Evolutionary conservation across 1,284 basidiomycete species (phyloP), one percentile per base, ranked within the genome.

Genomic region (Apiotrichum veenhuisii): DNA sequence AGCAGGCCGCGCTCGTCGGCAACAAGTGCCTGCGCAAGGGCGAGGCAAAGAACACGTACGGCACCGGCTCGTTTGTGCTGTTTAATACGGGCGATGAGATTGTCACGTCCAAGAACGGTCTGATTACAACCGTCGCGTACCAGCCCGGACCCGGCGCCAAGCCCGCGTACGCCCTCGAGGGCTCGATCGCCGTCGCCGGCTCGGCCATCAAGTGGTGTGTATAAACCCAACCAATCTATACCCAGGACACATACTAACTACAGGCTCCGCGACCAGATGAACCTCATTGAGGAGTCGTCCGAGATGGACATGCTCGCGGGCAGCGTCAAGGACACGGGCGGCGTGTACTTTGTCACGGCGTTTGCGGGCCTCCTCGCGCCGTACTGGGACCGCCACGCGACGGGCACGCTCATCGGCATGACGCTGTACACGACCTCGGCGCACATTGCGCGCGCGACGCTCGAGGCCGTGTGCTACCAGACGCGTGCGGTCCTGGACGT

Each of bases 1-100:
- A 98, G 79, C 95, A 98, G 77, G 94, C 89, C n/a, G 95, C 95
- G 15, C 80, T 98, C 26, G 86, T 98, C 47, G 95, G 95, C 1
- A 97, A 98, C 81, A 97, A 97, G 76, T 97, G 93, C 69, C 74
- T 97, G 52, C 80, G 73, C 44, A 79, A 83, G 62, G 92, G 92
- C 23, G 87, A 94, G 73, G 91, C 91, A 2, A 95, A 95, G 78
- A 93, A 90, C 76, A 96, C 92, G 3, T 95, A 92, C 68, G 92
- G 94, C 23, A 98, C 95, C 0, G 95, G 95, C 45, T 91, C 91
- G 33, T 98, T 98, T 81, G 80, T 98, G 61, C 80, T 98, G 25
- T 97, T 97, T 82, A 77, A 77, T 58, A 98, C 95, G 0, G 95
- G 95, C 1, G 81, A 80, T 18, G 87, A 95, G 44, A 86, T 92